Conservation (phyloP, 2,329 filamentous ascomycete genomes). For the Calonectria honghensis region DNA sequence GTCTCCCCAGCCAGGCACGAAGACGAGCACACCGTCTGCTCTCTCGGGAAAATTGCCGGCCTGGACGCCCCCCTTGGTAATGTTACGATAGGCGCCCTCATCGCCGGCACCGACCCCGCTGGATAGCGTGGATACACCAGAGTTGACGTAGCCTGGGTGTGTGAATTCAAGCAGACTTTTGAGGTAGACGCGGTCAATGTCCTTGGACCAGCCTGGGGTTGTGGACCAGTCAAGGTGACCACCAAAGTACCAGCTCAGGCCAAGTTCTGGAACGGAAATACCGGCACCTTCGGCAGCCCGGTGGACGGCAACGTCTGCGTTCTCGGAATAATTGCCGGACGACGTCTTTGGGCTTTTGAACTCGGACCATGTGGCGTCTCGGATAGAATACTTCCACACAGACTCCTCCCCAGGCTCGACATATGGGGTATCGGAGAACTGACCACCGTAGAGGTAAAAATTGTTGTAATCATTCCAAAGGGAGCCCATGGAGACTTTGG, state of each 20-base stretch:
- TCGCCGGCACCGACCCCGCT: conserved; percentile 73
- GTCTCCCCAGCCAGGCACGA: conserved; percentile 83
- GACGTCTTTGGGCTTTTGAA: conserved; percentile 77
- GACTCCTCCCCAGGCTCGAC: conserved; percentile 75
- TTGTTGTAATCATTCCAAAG: conserved; percentile 84
- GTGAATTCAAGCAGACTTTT: conserved; percentile 86
- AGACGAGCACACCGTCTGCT: conserved; percentile 83
- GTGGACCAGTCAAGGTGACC: conserved; percentile 80
- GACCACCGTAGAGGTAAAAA: conserved; percentile 84
- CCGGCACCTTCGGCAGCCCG: conserved; percentile 84
- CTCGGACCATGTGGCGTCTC: conserved; percentile 76
- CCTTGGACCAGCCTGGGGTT: conserved; percentile 80
- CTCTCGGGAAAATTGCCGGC: conserved; percentile 80
- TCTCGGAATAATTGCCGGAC: conserved; percentile 77
- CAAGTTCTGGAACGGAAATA: conserved; percentile 80
- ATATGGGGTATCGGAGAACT: conserved; percentile 80
- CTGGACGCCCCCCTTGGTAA: conserved; percentile 83
- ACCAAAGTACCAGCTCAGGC: conserved; percentile 86
- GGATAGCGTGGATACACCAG: conserved; percentile 74
- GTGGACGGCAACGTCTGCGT: conserved; percentile 74
- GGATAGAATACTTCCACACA: conserved; percentile 82
- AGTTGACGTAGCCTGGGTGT: conserved; percentile 81
- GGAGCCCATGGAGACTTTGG: conserved; percentile 82
- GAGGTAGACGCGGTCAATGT: conserved; percentile 79
- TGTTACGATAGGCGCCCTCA: conserved; percentile 82